These are phyloP conservation scores for Pichia nanzhaoensis DNA, from an alignment of 805 yeast species.

Conservation along the genomic window DNA sequence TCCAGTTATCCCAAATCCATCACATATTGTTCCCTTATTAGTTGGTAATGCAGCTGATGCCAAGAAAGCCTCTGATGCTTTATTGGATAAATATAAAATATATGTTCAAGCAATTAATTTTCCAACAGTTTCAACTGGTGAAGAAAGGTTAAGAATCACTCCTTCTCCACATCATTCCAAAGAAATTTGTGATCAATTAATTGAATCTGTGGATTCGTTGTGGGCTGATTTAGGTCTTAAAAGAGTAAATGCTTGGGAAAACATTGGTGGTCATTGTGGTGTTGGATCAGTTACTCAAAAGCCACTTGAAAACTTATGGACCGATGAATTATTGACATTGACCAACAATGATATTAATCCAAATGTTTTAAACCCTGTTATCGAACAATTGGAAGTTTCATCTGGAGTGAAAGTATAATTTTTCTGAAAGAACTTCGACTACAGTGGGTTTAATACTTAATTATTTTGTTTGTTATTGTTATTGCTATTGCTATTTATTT, in stretches of 20 bases:
- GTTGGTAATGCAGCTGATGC: slow-evolving; percentile 94
- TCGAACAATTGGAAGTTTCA: slow-evolving; percentile 60
- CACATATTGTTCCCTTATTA: slow-evolving; percentile 92
- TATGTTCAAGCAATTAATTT: slow-evolving; percentile 98
- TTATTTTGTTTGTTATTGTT: background rate
- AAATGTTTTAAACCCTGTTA: slow-evolving; percentile 58
- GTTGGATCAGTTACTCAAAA: slow-evolving; percentile 53
- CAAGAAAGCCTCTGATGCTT: slow-evolving; percentile 81
- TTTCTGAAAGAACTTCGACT: background rate
- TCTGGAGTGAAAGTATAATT: slow-evolving; percentile 44
- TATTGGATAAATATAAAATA: slow-evolving; percentile 76
- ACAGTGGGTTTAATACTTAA: background rate
- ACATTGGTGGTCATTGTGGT: slow-evolving; percentile 83
- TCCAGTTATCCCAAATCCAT: slow-evolving; percentile 96
- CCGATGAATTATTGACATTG: slow-evolving; percentile 66
- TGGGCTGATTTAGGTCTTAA: slow-evolving; percentile 69
- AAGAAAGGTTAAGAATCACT: slow-evolving; percentile 94
- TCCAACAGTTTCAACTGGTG: slow-evolving; percentile 96
- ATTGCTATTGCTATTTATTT: background rate
- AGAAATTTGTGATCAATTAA: slow-evolving; percentile 66
- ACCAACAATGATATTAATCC: slow-evolving; percentile 57
- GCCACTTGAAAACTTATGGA: slow-evolving; percentile 72
- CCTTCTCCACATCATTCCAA: slow-evolving; percentile 96
- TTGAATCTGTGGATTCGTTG: slow-evolving; percentile 73
- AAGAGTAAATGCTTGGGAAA: slow-evolving; percentile 72